Percentiles rank a stretch among this genome's conserved stretches.
Evolutionary conservation across 1,139 yeast species (phyloP).

Genomic region (Zygosaccharomyces pseudobailii): DNA sequence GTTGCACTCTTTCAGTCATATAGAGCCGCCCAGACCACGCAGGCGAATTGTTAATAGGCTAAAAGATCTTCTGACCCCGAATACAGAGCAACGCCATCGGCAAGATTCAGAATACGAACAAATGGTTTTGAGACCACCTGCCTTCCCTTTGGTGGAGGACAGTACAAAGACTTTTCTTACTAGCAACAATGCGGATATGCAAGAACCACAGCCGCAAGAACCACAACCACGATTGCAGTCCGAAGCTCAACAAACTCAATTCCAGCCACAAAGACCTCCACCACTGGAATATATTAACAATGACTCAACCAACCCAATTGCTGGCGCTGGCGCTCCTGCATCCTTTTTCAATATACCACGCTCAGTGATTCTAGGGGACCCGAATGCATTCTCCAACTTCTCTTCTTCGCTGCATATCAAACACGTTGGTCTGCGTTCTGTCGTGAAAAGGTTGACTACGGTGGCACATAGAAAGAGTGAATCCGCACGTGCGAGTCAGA

Average conservation of each 20-base stretch:
- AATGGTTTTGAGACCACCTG: background rate
- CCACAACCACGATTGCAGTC: too few species aligned
- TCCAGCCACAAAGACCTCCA: too few species aligned
- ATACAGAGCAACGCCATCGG: background rate
- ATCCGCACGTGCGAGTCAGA: slow-evolving; percentile 19
- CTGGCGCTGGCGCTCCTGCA: background rate
- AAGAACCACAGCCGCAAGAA: background rate
- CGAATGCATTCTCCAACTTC: slow-evolving; percentile 8
- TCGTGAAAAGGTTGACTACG: slow-evolving; percentile 22
- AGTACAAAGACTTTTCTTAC: slow-evolving; percentile 25
- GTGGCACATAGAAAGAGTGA: slow-evolving; percentile 23
- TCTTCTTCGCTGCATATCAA: slow-evolving; percentile 8
- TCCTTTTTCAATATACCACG: slow-evolving; percentile 2
- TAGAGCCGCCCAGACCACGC: slow-evolving; percentile 5
- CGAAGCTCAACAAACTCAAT: too few species aligned
- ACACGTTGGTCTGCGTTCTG: slow-evolving; percentile 14
- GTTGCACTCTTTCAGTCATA: slow-evolving; percentile 3
- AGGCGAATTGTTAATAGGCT: slow-evolving; percentile 8
- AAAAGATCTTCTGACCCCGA: slow-evolving; percentile 5
- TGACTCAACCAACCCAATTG: too few species aligned
- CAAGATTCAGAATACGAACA: background rate
- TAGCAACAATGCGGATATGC: slow-evolving; percentile 13
- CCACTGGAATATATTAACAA: too few species aligned
- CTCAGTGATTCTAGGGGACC: slow-evolving; percentile 8
- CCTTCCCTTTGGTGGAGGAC: slow-evolving; percentile 7